phyloP scores from a whole-genome alignment of 805 yeast genomes.

The Cyberlindnera suaveolens region DNA sequence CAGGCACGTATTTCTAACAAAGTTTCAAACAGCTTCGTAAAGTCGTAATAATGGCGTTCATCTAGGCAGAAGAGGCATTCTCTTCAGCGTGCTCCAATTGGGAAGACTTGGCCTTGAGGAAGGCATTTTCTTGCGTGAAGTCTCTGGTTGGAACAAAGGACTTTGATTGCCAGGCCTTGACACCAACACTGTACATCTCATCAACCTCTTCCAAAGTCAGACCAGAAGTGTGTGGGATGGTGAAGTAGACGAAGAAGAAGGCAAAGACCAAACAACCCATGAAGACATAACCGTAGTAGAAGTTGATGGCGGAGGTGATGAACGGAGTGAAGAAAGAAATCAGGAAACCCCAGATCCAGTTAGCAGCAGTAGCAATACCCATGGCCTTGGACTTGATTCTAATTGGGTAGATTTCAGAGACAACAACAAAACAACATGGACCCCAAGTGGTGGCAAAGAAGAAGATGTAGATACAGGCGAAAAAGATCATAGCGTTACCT shows the following conservation, averaged over 20 bases:
- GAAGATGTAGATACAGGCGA: conserved; percentile 64
- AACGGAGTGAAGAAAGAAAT: conserved; percentile 68
- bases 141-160: conserved; percentile 44
- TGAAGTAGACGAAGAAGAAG: conserved; percentile 64
- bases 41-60: background rate
- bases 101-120: conserved; percentile 19
- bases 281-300: conserved; percentile 63
- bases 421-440: conserved; percentile 57
- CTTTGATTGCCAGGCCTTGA: conserved; percentile 41
- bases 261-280: conserved; percentile 55
- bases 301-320: conserved; percentile 58
- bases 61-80: background rate
- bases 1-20: background rate
- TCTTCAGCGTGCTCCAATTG: conserved; percentile 11
- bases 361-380: conserved; percentile 56
- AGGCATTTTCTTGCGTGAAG: conserved; percentile 20
- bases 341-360: conserved; percentile 63
- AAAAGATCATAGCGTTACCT: conserved; percentile 66
- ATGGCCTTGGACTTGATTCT: conserved; percentile 56
- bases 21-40: background rate
- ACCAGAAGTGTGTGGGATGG: conserved; percentile 76
- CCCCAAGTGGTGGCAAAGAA: conserved; percentile 75
- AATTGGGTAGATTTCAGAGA: conserved; percentile 66
- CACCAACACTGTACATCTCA: conserved; percentile 43
- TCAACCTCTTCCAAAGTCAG: conserved; percentile 79